Conservation (phyloP, 441 rosid species). For the Sinapis alba region DNA sequence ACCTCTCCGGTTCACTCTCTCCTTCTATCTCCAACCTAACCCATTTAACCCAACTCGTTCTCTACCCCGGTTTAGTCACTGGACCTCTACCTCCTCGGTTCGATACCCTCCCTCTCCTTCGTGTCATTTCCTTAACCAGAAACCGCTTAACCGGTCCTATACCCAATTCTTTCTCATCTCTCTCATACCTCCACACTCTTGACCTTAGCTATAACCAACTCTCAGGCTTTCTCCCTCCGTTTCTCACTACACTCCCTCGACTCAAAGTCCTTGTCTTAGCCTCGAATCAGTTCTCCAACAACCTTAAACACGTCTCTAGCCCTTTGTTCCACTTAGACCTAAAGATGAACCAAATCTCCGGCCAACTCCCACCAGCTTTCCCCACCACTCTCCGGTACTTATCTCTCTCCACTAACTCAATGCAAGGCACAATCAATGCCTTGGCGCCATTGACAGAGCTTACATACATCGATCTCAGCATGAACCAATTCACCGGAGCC, state of each 20-base stretch:
- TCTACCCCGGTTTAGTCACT: constrained; percentile 73
- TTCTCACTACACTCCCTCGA: constrained; percentile 38
- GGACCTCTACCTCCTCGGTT: constrained; percentile 73
- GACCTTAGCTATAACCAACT: constrained; percentile 81
- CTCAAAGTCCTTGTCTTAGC: constrained; percentile 55
- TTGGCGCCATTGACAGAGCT: constrained; percentile 48
- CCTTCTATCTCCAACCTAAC: constrained; percentile 60
- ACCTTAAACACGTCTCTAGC: constrained; percentile 41
- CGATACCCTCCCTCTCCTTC: constrained; percentile 51
- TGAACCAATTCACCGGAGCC: constrained; percentile 73
- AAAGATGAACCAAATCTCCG: constrained; percentile 54
- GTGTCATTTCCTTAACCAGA: constrained; percentile 66
- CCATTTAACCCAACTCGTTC: constrained; percentile 64
- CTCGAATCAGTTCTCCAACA: constrained; percentile 55
- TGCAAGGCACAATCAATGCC: constrained; percentile 65
- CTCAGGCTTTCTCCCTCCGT: constrained; percentile 60
- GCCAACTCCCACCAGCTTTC: constrained; percentile 49
- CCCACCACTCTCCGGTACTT: constrained; percentile 75
- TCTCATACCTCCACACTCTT: constrained; percentile 64
- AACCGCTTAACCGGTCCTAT: constrained; percentile 79
- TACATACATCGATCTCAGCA: constrained; percentile 74
- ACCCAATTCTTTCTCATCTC: constrained; percentile 54
- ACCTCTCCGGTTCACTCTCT: constrained; percentile 70
- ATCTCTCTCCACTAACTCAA: constrained; percentile 51
- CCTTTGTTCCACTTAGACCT: constrained; percentile 68